A percentile compares a stretch with the other conserved stretches of the same genome.
These are phyloP conservation scores for Pichia sp. DNA, from an alignment of 1,139 yeast genomes.

Conservation along the genomic window DNA sequence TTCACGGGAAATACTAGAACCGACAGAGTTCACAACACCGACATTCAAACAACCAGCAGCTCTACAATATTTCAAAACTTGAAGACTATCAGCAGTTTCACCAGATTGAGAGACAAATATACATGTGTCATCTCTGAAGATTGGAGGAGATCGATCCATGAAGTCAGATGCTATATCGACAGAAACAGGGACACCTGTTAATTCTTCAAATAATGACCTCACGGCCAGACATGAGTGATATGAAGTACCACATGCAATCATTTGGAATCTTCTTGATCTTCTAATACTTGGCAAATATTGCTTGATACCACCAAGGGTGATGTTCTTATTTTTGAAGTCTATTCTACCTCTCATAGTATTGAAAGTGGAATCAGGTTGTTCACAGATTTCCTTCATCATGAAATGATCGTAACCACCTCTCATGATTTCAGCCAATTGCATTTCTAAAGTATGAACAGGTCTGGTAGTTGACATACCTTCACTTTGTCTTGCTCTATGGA, in stretches of 20 bases:
- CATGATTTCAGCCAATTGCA: conserved; percentile 98
- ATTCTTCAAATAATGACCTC: conserved; percentile 93
- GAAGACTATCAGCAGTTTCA: conserved; percentile 98
- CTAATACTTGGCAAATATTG: conserved; percentile 85
- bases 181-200: conserved; percentile 93
- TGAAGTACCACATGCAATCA: conserved; percentile 99
- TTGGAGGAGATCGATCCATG: conserved; percentile 92
- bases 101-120: conserved; percentile 98
- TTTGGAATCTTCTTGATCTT: conserved; percentile 91
- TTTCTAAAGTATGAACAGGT: conserved; percentile 93
- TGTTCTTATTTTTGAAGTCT: conserved; percentile 76
- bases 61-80: conserved; percentile 92
- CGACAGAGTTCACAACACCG: conserved; percentile 95
- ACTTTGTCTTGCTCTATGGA: conserved; percentile 91
- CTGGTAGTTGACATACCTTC: conserved; percentile 93
- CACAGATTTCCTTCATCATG: conserved; percentile 98
- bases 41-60: conserved; percentile 98
- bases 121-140: conserved; percentile 97
- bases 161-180: conserved; percentile 98
- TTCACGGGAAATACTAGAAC: conserved; percentile 94
- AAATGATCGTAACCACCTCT: conserved; percentile 95
- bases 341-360: conserved; percentile 99
- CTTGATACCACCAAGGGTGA: conserved; percentile 89
- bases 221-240: conserved; percentile 98
- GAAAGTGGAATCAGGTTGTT: conserved; percentile 97